These are phyloP conservation scores for Ceratocystis lukuohia DNA, from an alignment of 2,329 filamentous ascomycete species.

Conservation along the genomic window DNA sequence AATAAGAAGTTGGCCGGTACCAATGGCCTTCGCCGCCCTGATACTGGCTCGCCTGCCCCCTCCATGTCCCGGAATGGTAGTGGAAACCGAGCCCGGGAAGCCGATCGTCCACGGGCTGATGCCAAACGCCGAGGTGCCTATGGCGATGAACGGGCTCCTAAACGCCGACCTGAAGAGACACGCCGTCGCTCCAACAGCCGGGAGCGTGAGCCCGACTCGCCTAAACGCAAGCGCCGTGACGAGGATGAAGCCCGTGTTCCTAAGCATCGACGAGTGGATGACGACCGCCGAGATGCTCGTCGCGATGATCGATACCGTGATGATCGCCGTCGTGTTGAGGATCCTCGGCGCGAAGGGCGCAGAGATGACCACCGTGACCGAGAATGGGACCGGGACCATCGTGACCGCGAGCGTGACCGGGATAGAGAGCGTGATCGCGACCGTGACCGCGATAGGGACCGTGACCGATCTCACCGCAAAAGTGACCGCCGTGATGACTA, in stretches of 20 bases:
- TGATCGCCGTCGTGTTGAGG: conserved; percentile 22
- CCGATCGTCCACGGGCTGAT: conserved; percentile 34
- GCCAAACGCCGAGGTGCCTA: conserved; percentile 47
- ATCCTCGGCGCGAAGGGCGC: conserved; percentile 23
- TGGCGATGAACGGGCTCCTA: conserved; percentile 32
- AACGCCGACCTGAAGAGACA: conserved; percentile 37
- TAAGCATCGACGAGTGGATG: conserved; percentile 33
- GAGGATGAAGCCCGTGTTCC: conserved; percentile 27
- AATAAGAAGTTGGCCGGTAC: conserved; percentile 59
- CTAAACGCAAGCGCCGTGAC: conserved; percentile 20
- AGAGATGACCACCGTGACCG: conserved; percentile 26
- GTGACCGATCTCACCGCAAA: conserved; percentile 38
- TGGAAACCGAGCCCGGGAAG: conserved; percentile 37
- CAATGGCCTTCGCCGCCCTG: conserved; percentile 48
- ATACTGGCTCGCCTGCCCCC: conserved; percentile 56
- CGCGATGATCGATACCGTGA: conserved; percentile 18
- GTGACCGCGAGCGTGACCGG: conserved; percentile 21
- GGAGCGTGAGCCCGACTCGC: conserved; percentile 26
- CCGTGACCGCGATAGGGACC: conserved; percentile 21
- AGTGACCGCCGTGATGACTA: conserved; percentile 59
- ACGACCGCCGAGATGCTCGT: conserved; percentile 27
- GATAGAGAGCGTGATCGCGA: conserved; percentile 21
- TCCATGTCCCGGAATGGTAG: conserved; percentile 34
- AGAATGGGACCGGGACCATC: conserved; percentile 21
- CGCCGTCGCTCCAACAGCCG: conserved; percentile 24